Conservation (phyloP, 139 green algal genomes). For the Chlamydomonas schloesseri region DNA sequence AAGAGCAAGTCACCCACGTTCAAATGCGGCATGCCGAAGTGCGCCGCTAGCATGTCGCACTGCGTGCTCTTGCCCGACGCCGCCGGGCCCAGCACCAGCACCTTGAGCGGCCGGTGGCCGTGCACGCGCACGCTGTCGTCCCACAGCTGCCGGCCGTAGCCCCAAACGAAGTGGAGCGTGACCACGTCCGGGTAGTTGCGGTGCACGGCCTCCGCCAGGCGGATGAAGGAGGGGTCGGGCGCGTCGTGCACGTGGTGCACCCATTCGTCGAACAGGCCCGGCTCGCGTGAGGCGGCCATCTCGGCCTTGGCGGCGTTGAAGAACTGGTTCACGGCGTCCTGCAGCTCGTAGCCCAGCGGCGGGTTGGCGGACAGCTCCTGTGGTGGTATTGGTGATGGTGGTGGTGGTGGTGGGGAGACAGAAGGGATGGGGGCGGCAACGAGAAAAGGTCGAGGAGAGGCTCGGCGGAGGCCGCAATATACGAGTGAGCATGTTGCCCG, state of each 20-base stretch:
- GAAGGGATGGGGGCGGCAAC: not conserved
- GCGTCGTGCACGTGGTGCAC: constrained; percentile 47
- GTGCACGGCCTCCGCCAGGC: constrained; percentile 65
- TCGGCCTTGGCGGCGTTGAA: constrained; percentile 62
- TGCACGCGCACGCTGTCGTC: constrained; percentile 66
- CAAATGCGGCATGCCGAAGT: constrained; percentile 66
- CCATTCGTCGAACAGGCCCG: constrained; percentile 61
- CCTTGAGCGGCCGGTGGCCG: constrained; percentile 68
- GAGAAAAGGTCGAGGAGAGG: too few relatives aligned
- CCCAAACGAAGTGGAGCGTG: constrained; percentile 75
- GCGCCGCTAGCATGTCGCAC: constrained; percentile 55
- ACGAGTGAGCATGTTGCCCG: too few relatives aligned
- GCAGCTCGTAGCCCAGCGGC: constrained; percentile 68
- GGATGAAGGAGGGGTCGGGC: constrained; percentile 53
- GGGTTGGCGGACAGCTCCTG: constrained; percentile 57
- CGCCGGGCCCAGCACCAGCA: constrained; percentile 78
- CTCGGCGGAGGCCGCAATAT: too few relatives aligned
- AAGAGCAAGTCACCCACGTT: constrained; percentile 75
- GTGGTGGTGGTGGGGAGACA: too few relatives aligned
- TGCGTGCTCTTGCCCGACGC: constrained; percentile 76
- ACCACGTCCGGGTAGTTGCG: constrained; percentile 66
- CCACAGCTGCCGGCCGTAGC: constrained; percentile 80
- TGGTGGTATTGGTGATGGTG: too few relatives aligned
- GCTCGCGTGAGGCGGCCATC: constrained; percentile 36
- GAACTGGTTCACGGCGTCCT: constrained; percentile 65